Evolutionary conservation across 177 flowering plant genomes (phyloP).

Genomic region (Tripterygium wilfordii): DNA sequence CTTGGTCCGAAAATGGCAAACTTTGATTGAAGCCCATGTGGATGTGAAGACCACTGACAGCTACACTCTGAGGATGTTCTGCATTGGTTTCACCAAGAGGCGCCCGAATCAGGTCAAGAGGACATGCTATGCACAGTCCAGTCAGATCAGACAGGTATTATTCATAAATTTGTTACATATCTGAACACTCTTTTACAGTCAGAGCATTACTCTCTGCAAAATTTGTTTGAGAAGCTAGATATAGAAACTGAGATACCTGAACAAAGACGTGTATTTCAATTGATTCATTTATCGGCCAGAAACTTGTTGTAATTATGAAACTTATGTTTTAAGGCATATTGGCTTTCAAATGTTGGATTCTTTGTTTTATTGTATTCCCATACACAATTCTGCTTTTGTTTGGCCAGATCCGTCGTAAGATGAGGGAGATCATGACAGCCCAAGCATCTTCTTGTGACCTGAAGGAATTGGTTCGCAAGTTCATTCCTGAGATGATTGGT

Average conservation of each 20-base stretch:
- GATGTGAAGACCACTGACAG: constrained; percentile 71
- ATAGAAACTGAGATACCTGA: too few species aligned
- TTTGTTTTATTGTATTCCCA: neutral
- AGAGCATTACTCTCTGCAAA: too few species aligned
- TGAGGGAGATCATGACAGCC: constrained; percentile 58
- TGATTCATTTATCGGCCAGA: too few species aligned
- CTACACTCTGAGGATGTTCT: constrained; percentile 62
- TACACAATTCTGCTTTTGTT: too few species aligned
- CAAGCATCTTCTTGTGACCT: constrained; percentile 55
- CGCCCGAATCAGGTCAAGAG: constrained; percentile 60
- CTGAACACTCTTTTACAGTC: too few species aligned
- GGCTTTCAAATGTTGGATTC: neutral
- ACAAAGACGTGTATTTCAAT: too few species aligned
- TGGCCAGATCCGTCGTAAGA: constrained; percentile 68
- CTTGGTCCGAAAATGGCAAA: constrained; percentile 60
- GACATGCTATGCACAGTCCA: constrained; percentile 62
- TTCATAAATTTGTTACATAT: too few species aligned
- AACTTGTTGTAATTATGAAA: too few species aligned
- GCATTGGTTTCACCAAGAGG: constrained; percentile 68
- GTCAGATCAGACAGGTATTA: constrained; percentile 59
- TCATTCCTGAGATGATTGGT: constrained; percentile 64
- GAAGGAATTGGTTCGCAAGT: constrained; percentile 56
- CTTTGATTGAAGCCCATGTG: constrained; percentile 70
- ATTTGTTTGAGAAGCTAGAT: too few species aligned
- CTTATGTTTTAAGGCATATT: too few species aligned